Percentiles rank a stretch among this genome's conserved stretches.
These are phyloP conservation scores for Yarrowia alimentaria DNA, from an alignment of 805 yeast species.

Conservation along the genomic window DNA sequence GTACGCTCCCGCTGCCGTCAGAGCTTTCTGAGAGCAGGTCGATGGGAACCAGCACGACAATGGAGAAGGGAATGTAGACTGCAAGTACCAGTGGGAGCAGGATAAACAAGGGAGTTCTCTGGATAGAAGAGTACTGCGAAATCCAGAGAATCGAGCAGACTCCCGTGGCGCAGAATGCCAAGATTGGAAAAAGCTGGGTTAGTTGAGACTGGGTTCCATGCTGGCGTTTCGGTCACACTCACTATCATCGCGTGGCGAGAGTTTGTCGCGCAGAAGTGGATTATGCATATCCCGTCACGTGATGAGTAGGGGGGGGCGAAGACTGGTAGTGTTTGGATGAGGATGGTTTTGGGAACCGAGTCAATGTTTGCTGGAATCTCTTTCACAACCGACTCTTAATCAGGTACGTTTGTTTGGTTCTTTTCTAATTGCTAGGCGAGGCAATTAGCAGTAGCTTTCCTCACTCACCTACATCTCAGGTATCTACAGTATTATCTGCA, in stretches of 20 bases:
- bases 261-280: constrained; percentile 15
- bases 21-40: constrained; percentile 60
- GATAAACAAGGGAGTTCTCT: constrained; percentile 45
- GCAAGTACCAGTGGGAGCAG: constrained; percentile 54
- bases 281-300: constrained; percentile 15
- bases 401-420: neutral
- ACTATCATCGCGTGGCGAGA: constrained; percentile 26
- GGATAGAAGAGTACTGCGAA: constrained; percentile 41
- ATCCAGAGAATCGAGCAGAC: constrained; percentile 42
- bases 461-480: too few relatives aligned
- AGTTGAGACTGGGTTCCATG: neutral
- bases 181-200: constrained; percentile 30
- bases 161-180: constrained; percentile 37
- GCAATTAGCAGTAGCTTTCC: too few relatives aligned
- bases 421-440: too few relatives aligned
- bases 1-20: constrained; percentile 39
- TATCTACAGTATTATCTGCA: neutral
- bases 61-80: constrained; percentile 71
- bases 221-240: neutral
- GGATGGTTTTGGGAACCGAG: too few relatives aligned
- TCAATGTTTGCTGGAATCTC: too few relatives aligned
- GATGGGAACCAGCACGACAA: constrained; percentile 68
- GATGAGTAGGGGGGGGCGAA: too few relatives aligned
- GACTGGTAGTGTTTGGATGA: too few relatives aligned
- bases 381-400: neutral